Conservation (phyloP, 345 rosid species). For the Salix dunnii region DNA sequence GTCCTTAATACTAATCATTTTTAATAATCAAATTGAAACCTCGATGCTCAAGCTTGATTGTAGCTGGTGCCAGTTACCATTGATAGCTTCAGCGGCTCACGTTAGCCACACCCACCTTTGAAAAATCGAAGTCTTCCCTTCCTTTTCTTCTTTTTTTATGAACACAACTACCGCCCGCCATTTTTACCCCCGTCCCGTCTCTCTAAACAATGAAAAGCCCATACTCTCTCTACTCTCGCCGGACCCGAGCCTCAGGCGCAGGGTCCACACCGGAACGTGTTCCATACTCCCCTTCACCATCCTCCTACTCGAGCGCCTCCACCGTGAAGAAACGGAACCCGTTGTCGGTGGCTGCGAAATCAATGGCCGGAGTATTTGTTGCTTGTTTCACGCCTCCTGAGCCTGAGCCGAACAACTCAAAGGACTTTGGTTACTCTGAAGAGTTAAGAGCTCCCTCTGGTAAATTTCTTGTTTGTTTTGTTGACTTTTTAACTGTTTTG, state of each 20-base stretch:
- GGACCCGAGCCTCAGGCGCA: conserved; percentile 33
- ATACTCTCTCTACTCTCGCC: conserved; percentile 26
- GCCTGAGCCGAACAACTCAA: conserved; percentile 35
- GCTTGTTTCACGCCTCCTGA: conserved; percentile 74
- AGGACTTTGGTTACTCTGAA: conserved; percentile 28
- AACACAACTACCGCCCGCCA: conserved; percentile 19
- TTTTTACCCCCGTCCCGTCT: not conserved
- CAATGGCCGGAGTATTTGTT: conserved; percentile 54
- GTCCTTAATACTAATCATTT: not conserved
- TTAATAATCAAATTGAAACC: not conserved
- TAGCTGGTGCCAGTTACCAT: not conserved
- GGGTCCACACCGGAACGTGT: conserved; percentile 41
- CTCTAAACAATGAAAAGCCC: conserved; percentile 20
- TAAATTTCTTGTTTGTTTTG: conserved; percentile 4
- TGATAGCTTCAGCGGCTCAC: not conserved
- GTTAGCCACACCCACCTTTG: conserved; percentile 5
- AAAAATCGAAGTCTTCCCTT: conserved; percentile 10
- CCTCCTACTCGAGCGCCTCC: conserved; percentile 40
- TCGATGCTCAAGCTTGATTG: not conserved
- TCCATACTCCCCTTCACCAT: conserved; percentile 25
- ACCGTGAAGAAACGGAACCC: conserved; percentile 36
- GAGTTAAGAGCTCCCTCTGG: conserved; percentile 38
- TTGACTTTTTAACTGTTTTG: not conserved
- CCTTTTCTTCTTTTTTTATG: not conserved
- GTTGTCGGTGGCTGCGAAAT: conserved; percentile 35